Evolutionary conservation across 768 basidiomycete species (phyloP).

Genomic region (Mycena epipterygia): DNA sequence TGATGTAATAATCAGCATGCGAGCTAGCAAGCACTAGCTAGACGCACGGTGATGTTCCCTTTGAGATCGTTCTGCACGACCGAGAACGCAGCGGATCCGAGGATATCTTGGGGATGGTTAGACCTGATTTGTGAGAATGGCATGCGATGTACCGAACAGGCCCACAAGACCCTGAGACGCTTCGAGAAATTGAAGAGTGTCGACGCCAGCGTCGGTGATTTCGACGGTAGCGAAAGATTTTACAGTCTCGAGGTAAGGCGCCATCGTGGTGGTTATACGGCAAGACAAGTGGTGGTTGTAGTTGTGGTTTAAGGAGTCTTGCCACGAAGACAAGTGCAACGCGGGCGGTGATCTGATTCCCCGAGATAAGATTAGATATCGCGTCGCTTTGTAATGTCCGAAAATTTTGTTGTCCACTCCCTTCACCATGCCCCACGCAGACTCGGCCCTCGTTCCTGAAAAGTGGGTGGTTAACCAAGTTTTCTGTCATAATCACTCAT

Average conservation of each 20-base stretch:
- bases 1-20: not conserved
- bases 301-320: constrained; percentile 35
- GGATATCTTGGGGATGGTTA: constrained; percentile 70
- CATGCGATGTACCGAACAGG: constrained; percentile 80
- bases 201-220: constrained; percentile 87
- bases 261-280: too few species aligned
- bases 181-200: constrained; percentile 90
- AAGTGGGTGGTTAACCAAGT: constrained; percentile 46
- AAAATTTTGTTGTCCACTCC: constrained; percentile 1
- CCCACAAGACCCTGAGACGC: constrained; percentile 91
- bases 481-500: constrained; percentile 13
- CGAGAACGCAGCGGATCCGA: constrained; percentile 87
- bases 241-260: constrained; percentile 81
- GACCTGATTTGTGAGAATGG: not conserved
- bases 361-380: constrained; percentile 10
- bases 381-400: not conserved
- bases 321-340: constrained; percentile 25
- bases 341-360: not conserved
- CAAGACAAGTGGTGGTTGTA: too few species aligned
- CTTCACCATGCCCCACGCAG: constrained; percentile 85
- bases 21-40: constrained; percentile 16
- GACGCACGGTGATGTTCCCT: constrained; percentile 89
- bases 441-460: constrained; percentile 78
- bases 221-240: constrained; percentile 94
- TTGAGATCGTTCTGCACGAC: constrained; percentile 89